Evolutionary conservation across 192 early-diverging fungal genomes (phyloP).

Genomic region (Dissophora ornata): DNA sequence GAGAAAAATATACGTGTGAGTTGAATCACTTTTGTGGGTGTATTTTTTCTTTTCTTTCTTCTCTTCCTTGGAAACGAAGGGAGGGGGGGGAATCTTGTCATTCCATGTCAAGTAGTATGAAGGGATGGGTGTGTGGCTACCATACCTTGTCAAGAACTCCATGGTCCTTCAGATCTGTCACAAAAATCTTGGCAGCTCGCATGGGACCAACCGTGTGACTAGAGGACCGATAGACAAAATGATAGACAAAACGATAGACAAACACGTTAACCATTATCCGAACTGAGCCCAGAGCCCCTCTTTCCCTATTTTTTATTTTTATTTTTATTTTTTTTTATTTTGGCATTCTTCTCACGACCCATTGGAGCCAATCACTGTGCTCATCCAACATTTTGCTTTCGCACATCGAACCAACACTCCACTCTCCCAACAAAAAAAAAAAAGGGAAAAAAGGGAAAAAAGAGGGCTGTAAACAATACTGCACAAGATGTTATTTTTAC

Average conservation of each 20-base stretch:
- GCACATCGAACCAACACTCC: too few species aligned
- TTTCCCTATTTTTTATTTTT: too few species aligned
- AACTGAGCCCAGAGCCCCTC: too few species aligned
- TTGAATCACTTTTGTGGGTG: conserved; percentile 45
- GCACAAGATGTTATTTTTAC: conserved; percentile 26
- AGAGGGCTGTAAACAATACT: too few species aligned
- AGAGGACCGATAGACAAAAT: not conserved
- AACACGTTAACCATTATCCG: too few species aligned
- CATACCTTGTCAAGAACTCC: conserved; percentile 70
- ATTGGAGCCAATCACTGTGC: not conserved
- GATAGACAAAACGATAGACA: too few species aligned
- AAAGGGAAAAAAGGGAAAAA: too few species aligned
- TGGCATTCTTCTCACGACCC: conserved; percentile 29
- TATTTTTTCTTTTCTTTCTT: too few species aligned
- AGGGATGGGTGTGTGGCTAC: too few species aligned
- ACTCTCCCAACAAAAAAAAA: not conserved
- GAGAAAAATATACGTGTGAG: conserved; percentile 38
- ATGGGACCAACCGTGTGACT: conserved; percentile 96
- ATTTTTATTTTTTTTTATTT: not conserved
- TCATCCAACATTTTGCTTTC: not conserved
- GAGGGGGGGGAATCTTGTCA: too few species aligned
- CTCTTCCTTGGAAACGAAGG: too few species aligned
- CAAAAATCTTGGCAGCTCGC: conserved; percentile 95
- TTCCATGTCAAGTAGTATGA: too few species aligned
- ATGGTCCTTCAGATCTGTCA: conserved; percentile 82